These are phyloP conservation scores for Ambrosia trifida DNA, from an alignment of 129 eudicot genomes.

Conservation along the genomic window DNA sequence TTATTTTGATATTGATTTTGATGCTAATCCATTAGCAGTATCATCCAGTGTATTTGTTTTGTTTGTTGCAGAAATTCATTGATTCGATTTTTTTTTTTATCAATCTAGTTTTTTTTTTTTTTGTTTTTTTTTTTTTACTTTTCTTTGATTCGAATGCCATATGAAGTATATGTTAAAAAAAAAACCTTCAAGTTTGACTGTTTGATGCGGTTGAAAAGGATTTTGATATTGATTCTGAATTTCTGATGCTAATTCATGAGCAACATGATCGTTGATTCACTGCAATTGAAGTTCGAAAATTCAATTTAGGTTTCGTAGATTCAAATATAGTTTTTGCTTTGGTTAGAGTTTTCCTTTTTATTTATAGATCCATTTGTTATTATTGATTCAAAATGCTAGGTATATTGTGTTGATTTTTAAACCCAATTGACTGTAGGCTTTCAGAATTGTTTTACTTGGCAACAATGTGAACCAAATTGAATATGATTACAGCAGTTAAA, in stretches of 20 bases:
- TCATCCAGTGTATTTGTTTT: no score
- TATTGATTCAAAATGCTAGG: not conserved
- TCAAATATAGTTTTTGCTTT: not conserved
- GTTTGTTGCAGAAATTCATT: no score
- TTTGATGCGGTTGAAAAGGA: conserved; percentile 1
- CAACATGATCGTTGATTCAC: not conserved
- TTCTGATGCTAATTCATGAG: not conserved
- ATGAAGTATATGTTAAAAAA: no score
- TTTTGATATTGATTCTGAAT: not conserved
- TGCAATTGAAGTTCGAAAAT: not conserved
- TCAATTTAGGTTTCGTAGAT: not conserved
- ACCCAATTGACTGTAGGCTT: not conserved
- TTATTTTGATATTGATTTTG: no score
- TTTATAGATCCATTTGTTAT: conserved; percentile 1
- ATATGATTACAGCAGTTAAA: not conserved
- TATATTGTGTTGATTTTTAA: not conserved
- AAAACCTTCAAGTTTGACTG: conserved; percentile 4
- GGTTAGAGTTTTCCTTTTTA: not conserved
- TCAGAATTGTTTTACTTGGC: not conserved
- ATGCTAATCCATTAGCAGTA: no score
- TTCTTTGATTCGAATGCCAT: not conserved
- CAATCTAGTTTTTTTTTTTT: not conserved
- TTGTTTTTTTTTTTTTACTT: no score
- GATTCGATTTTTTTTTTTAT: no score
- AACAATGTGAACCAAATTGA: not conserved